Evolutionary conservation across 1,284 basidiomycete genomes (phyloP).

Genomic region (Fomitopsis betulina): DNA sequence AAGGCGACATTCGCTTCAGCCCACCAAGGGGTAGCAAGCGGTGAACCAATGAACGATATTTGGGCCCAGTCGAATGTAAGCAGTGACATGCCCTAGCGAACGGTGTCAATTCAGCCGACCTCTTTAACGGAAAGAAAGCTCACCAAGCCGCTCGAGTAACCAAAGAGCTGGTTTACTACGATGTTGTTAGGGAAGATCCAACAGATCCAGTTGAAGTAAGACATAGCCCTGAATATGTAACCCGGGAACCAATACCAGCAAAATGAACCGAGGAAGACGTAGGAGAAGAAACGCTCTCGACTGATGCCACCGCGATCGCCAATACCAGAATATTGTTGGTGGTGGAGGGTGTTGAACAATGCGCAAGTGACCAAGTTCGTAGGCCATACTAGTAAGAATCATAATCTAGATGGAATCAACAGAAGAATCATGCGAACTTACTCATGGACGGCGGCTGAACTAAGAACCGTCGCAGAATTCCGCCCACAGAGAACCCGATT

Average conservation of each 20-base stretch:
- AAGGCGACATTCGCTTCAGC: conserved; percentile 51
- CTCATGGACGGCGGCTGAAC: conserved; percentile 77
- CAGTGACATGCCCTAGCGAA: conserved; percentile 36
- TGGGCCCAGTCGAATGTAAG: conserved; percentile 43
- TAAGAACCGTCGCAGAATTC: conserved; percentile 58
- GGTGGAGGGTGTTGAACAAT: conserved; percentile 58
- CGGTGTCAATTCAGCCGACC: background rate
- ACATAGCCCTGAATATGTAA: conserved; percentile 42
- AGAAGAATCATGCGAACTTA: conserved; percentile 25
- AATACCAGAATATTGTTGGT: conserved; percentile 48
- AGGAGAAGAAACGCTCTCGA: conserved; percentile 49
- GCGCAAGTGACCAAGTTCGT: conserved; percentile 53
- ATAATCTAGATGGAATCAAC: background rate
- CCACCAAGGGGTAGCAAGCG: conserved; percentile 57
- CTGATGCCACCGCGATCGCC: conserved; percentile 38
- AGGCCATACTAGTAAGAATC: conserved; percentile 58
- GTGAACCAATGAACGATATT: conserved; percentile 50
- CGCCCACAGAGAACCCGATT: conserved; percentile 66
- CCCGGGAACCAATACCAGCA: conserved; percentile 50
- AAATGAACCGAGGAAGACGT: conserved; percentile 35
- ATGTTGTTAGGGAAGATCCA: conserved; percentile 50
- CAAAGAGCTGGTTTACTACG: conserved; percentile 37
- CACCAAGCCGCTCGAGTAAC: conserved; percentile 34
- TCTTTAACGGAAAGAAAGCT: background rate
- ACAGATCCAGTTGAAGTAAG: conserved; percentile 54